Evolutionary conservation across 176 grass and related monocot species (phyloP), one percentile per base, ranked within the genome.

Genomic region (Triticum urartu): DNA sequence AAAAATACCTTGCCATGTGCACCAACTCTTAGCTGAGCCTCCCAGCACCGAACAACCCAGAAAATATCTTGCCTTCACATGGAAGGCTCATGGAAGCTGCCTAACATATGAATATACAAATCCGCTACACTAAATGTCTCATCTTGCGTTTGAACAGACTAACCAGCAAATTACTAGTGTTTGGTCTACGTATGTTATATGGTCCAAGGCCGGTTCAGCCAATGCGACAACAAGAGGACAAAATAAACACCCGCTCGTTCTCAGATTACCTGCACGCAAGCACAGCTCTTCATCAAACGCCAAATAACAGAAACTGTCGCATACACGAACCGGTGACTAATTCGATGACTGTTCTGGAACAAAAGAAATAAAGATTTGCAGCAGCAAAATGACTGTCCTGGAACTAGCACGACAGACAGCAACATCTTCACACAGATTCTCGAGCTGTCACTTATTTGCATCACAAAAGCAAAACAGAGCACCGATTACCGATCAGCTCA

Each of bases 381-480:
- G 5, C 64, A 86, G 9, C 11, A 72, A 79, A 25, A 75, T 10
- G 2, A 60, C 21, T n/a, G 32, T 77, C 66, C 12, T 77, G 45
- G 1, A 81, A 81, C 10, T 35, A 77, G 4, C 3, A 26, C 39
- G 7, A 13, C 12, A 36, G 47, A 39, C 7, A 58, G 56, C 35
- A 24, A 20, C 20, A 24, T 72, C 66, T 45, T 65, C 67, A 84
- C 43, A 67, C 1, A 43, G 18, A 9, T 14, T 8, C 40, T 50
- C 38, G 42, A 75, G 20, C 35, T 69, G 18, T 48, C 40, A 54
- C 81, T 81, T 88, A 85, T 91, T 87, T 15, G 4, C 45, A 14
- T 47, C 48, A 38, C 58, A 48, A n/a, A 36, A 62, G 60, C 38
- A 60, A 77, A 77, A 30, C 26, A 65, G 21, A 54, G 1, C 48